These are phyloP conservation scores for Lepiota brunneoincarnata DNA, from an alignment of 768 basidiomycete genomes.

Conservation along the genomic window DNA sequence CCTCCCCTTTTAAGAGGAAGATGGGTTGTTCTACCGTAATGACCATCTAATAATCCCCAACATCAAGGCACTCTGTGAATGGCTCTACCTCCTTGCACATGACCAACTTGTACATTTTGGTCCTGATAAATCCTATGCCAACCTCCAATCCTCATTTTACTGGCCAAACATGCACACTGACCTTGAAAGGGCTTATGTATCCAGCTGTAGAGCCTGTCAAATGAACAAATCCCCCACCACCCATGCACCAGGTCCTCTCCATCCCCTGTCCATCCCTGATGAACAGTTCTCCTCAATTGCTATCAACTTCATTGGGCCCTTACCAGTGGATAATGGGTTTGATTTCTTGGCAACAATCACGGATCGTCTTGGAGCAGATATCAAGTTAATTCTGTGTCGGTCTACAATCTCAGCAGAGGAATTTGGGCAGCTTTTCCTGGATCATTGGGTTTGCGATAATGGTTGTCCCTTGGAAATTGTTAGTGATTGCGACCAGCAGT, in stretches of 20 bases:
- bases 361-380: no score
- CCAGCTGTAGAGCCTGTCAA: conserved; percentile 29
- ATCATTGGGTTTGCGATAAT: no score
- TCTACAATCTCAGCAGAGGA: no score
- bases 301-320: conserved; percentile 34
- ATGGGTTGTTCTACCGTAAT: conserved; percentile 23
- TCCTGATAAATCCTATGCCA: conserved; percentile 25
- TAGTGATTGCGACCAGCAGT: no score
- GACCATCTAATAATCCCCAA: conserved; percentile 20
- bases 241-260: conserved; percentile 25
- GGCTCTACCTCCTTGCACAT: conserved; percentile 25
- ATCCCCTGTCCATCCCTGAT: conserved; percentile 25
- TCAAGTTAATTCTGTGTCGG: no score
- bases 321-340: conserved; percentile 27
- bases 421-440: no score
- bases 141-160: conserved; percentile 22
- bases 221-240: conserved; percentile 29
- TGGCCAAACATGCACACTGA: conserved; percentile 32
- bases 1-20: neutral
- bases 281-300: conserved; percentile 19
- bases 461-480: no score
- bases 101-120: conserved; percentile 32
- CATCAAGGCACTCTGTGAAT: conserved; percentile 17
- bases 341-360: conserved; percentile 21
- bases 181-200: conserved; percentile 30